Evolutionary conservation across 352 stramenopile species (phyloP), one percentile per base, ranked within the genome.

Genomic region (Plasmopara halstedii): DNA sequence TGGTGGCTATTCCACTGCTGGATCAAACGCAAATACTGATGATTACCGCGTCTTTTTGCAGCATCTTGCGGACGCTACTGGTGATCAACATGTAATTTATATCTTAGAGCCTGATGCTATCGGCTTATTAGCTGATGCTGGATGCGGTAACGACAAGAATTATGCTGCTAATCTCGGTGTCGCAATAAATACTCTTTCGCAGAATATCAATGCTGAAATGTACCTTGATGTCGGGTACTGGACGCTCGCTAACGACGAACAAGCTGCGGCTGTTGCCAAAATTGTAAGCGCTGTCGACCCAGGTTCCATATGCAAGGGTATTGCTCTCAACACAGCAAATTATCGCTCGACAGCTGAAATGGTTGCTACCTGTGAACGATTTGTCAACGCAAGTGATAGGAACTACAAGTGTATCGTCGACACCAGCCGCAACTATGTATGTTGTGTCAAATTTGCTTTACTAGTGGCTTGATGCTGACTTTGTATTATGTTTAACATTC

Each of bases 191-290:
- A 58, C 67, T 21, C 52, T 86, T 10, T 70, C 71, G 1, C 34
- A 50, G 13, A 84, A 83, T 36, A 26, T 42, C 7, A 73, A 83
- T 32, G 69, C 74, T 17, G 56, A 81, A 25, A 58, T 86, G 10
- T 84, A 84, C 44, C 17, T 84, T 33, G 74, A 84, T 36, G 56
- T 81, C 1, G 72, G 72, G 20, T 81, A 76, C 53, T 84, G 72
- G 70, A 71, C 60, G 17, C 58, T 85, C 7, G 37, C 46, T 3
- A 50, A 47, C 21, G 53, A 63, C 4, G 54, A 60, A 0, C 37
- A 58, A 26, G 49, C 56, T 1, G 56, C 52, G 6, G 41, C 53
- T 9, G 57, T 74, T 9, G 59, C 59, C 11, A 42, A 55, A 18
- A 53, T 80, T 25, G 56, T 76, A n/a, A 61, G 67, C 37, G 25